Conservation (phyloP, 148 eudicot genomes). For the Rhododendron kiyosumense region DNA sequence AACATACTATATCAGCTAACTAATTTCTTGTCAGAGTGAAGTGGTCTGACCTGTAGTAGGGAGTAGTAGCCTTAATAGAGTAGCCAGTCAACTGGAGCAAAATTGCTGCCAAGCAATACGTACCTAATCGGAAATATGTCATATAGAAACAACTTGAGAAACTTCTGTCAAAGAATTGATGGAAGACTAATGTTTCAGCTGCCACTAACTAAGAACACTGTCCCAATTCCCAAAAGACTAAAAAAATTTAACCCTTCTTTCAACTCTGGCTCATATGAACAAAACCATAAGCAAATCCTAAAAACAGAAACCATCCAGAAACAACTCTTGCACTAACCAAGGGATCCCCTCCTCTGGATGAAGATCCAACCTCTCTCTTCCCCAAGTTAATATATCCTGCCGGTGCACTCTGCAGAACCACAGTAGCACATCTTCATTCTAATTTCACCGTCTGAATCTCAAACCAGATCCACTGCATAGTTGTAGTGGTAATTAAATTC, state of each 20-base stretch:
- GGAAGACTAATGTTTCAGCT: neutral
- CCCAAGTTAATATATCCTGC: constrained; percentile 55
- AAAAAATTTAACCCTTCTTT: neutral
- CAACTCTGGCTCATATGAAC: neutral
- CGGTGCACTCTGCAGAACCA: constrained; percentile 72
- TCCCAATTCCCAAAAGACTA: neutral
- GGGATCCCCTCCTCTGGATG: neutral
- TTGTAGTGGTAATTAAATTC: constrained; percentile 85
- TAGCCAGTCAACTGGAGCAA: neutral
- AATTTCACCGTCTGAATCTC: constrained; percentile 55
- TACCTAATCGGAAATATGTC: neutral
- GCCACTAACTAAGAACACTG: neutral
- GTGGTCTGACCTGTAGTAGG: neutral
- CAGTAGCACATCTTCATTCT: constrained; percentile 70
- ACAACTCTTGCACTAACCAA: neutral
- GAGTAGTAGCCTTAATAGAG: neutral
- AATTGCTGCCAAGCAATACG: neutral
- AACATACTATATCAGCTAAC: too few species aligned
- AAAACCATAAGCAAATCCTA: neutral
- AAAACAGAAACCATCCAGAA: neutral
- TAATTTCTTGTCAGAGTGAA: too few species aligned
- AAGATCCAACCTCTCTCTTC: neutral
- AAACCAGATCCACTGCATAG: constrained; percentile 54
- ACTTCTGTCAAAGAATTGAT: neutral
- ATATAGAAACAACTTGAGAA: neutral